A percentile compares a stretch with the other conserved stretches of the same genome.
These are phyloP conservation scores for Dendrobium nobile DNA, from an alignment of 106 monocot genomes.

Conservation along the genomic window DNA sequence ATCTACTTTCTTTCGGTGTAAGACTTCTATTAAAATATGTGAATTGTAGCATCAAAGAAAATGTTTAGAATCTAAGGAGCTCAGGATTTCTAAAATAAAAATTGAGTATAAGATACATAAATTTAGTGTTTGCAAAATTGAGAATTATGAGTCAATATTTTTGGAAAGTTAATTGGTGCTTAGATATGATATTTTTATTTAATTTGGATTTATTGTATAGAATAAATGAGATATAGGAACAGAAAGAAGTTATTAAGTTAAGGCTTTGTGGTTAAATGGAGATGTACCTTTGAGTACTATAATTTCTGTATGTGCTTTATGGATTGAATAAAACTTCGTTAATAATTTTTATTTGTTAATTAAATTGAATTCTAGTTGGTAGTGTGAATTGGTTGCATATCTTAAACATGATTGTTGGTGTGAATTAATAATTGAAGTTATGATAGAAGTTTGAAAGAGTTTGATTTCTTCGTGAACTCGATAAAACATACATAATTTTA, in stretches of 20 bases:
- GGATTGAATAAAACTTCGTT: too few species aligned
- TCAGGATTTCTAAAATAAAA: background rate
- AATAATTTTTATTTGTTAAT: too few species aligned
- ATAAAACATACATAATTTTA: too few species aligned
- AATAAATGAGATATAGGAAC: background rate
- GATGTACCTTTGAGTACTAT: background rate
- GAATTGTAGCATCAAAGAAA: background rate
- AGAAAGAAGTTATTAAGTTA: too few species aligned
- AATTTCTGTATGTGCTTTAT: too few species aligned
- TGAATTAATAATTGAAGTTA: too few species aligned
- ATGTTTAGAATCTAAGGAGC: background rate
- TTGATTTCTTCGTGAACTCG: too few species aligned
- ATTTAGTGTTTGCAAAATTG: background rate
- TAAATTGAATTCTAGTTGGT: too few species aligned
- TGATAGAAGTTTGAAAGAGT: too few species aligned
- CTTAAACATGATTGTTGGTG: too few species aligned
- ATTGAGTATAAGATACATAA: background rate
- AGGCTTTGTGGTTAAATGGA: background rate
- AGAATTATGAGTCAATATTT: background rate
- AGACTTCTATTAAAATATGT: background rate
- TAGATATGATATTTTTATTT: background rate
- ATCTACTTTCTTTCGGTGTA: background rate
- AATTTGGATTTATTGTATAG: background rate
- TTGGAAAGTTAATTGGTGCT: background rate
- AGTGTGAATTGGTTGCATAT: too few species aligned